Evolutionary conservation across 2,329 filamentous ascomycete genomes (phyloP).

Genomic region (Parastagonospora nodorum): DNA sequence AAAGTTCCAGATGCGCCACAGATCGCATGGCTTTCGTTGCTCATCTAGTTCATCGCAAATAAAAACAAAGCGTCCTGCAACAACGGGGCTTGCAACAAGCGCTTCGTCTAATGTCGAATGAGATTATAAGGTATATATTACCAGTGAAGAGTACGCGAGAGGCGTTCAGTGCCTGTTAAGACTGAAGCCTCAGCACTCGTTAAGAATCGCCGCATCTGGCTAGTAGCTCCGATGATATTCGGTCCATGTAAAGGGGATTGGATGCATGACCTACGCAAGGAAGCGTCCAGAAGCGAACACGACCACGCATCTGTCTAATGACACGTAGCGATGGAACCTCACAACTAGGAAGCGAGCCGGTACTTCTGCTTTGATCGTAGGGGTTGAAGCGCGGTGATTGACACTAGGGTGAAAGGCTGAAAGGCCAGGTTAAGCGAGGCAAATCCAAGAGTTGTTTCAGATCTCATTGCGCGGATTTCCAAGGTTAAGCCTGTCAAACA

Average conservation of each 20-base stretch:
- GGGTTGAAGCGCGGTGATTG: conserved; percentile 21
- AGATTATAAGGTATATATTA: conserved; percentile 9
- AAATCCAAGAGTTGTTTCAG: conserved; percentile 7
- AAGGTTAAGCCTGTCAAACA: conserved; percentile 10
- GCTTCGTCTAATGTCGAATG: conserved; percentile 15
- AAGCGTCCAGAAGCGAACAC: conserved; percentile 9
- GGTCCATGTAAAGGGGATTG: conserved; percentile 33
- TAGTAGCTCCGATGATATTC: conserved; percentile 28
- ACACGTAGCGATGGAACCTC: conserved; percentile 33
- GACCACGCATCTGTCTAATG: conserved; percentile 23
- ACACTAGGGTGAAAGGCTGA: conserved; percentile 10
- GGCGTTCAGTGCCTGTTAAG: conserved; percentile 24
- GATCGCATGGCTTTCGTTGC: conserved; percentile 16
- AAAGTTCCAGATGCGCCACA: conserved; percentile 17
- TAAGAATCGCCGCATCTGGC: conserved; percentile 29
- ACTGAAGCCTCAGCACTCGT: conserved; percentile 35
- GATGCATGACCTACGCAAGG: conserved; percentile 13
- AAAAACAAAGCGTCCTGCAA: conserved; percentile 28
- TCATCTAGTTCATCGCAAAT: conserved; percentile 13
- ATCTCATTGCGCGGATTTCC: conserved; percentile 2
- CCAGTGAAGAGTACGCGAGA: conserved; percentile 25
- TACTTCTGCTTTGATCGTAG: conserved; percentile 11
- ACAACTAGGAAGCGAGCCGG: conserved; percentile 15
- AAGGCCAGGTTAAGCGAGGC: conserved; percentile 21
- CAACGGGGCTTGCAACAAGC: conserved; percentile 21